These are phyloP conservation scores for Podaxis carcinomalis DNA, from an alignment of 768 basidiomycete genomes.

Conservation along the genomic window DNA sequence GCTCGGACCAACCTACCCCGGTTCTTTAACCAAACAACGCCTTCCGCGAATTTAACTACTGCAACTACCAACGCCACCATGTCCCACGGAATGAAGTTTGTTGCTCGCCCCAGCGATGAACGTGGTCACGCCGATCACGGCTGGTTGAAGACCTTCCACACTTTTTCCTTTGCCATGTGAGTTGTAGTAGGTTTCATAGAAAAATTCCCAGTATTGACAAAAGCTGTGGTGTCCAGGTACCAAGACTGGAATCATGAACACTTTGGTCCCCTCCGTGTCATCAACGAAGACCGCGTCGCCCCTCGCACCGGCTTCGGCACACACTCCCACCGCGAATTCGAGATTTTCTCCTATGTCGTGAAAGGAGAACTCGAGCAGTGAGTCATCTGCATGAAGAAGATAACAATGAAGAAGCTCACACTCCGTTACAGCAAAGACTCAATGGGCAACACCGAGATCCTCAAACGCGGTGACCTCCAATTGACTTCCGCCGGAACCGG, in stretches of 20 bases:
- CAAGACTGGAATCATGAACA: slow-evolving; percentile 49
- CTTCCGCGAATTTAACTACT: neutral
- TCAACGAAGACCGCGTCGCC: slow-evolving; percentile 90
- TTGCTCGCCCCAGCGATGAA: slow-evolving; percentile 54
- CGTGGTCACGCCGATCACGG: slow-evolving; percentile 76
- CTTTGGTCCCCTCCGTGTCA: slow-evolving; percentile 78
- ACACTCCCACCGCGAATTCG: slow-evolving; percentile 79
- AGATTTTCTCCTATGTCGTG: slow-evolving; percentile 90
- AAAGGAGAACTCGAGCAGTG: slow-evolving; percentile 79
- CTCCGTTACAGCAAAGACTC: slow-evolving; percentile 68
- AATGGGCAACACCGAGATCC: slow-evolving; percentile 86
- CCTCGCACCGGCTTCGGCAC: slow-evolving; percentile 79
- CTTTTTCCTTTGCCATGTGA: slow-evolving; percentile 72
- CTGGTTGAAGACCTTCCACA: slow-evolving; percentile 87
- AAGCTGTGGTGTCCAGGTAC: slow-evolving; percentile 40
- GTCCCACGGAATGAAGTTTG: slow-evolving; percentile 34
- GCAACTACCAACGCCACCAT: slow-evolving; percentile 9
- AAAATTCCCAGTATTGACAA: neutral
- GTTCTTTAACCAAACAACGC: slow-evolving; percentile 15
- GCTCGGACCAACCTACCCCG: slow-evolving; percentile 30
- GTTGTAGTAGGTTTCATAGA: slow-evolving; percentile 23
- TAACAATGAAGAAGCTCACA: neutral
- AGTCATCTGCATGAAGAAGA: slow-evolving; percentile 20
- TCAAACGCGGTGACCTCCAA: slow-evolving; percentile 87
- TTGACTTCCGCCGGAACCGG: slow-evolving; percentile 92